Base-by-base conservation (phyloP, 371 early-diverging fungal species). In the Mucor mucedo region DNA sequence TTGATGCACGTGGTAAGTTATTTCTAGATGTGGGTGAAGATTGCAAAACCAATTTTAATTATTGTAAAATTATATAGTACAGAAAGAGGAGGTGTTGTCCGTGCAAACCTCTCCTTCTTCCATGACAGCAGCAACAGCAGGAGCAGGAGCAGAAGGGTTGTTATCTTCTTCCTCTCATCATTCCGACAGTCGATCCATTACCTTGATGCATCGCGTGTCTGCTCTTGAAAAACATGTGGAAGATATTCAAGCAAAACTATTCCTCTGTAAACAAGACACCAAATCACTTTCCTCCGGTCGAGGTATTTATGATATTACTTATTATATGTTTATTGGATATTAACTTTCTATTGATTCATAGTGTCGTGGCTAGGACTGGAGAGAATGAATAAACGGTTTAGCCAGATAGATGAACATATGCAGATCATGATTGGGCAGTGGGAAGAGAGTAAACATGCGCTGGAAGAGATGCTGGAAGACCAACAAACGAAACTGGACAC, bases 211-310 rank as follows among this genome's bases (percentile, higher is more conserved):
- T 54, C 62, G 64, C 30, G 60, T 77, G 14, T 52, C 65, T 42
- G 53, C 66, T 13, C 59, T 80, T 47, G 80, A 77, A 68, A 75
- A 73, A 21, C 65, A 74, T 21, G 41, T 77, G 16, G 69, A 71
- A 14, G 67, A 70, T 35, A 62, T 74, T 8, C 78, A 74, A 52
- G 66, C 73, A 13, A 74, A 76, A 30, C 35, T 77, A 13, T 68
- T 74, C 16, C 50, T 78, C 29, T 76, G 75, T 52, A 73, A 71
- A 33, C 76, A 80, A 50, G 81, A 80, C 50, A 65, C 71, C 4
- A 72, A 63, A 35, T 56, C 65, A 30, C 48, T 72, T 8, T 52
- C 63, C 9, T 40, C 58, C 5, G 71, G 65, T 30, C 58, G 67
- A 60, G 70, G 75, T 72, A 74, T 21, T 21, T 21, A 21, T 21